Base-by-base conservation (phyloP, 2,329 filamentous ascomycete species). In the Diaporthe capsici region DNA sequence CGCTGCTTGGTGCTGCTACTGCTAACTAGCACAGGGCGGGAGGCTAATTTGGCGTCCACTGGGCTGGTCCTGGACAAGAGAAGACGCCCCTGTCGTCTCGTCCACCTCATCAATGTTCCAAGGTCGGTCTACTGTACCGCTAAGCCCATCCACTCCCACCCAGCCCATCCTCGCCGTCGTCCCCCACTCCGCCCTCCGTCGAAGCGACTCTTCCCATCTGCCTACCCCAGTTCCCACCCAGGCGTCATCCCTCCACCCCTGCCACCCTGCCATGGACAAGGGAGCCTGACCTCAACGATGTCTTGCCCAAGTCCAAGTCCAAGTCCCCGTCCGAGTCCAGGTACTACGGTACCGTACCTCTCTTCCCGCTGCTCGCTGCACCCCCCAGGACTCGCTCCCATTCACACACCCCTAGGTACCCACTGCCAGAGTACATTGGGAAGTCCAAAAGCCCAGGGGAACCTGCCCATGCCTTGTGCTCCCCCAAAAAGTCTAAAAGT, bases 11-110 rank as follows among this genome's bases (percentile, higher is more conserved):
- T 39, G 37, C 37, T 39, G 37, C 53, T 49, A 61, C 34, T 39
- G 58, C 34, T 28, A 63, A 10, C 22, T 37, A 72, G 55, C 22
- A 34, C 42, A 44, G 71, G 25, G 71, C 71, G 71, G 71, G 71
- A 70, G 71, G 39, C 71, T 72, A 72, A 61, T 72, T 72, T 72
- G 71, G 71, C 71, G 57, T 51, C 44, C 44, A 72, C 44, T 53
- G 65, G 65, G 65, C 65, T 55, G 65, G 65, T 42, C 65, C 65
- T 70, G 49, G 65, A 42, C 49, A 5, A 70, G 49, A 70, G 31
- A 28, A 55, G n/a, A n/a, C 34, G 22, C 49, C 65, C 34, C 15
- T 37, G 65, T 55, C 65, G 65, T 70, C 49, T 70, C 49, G 65
- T 70, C 65, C 65, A 70, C 65, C 49, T 70, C 65, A 55, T 70